phyloP scores from a whole-genome alignment of 768 basidiomycete genomes.

The Boletus pseudopeckii region DNA sequence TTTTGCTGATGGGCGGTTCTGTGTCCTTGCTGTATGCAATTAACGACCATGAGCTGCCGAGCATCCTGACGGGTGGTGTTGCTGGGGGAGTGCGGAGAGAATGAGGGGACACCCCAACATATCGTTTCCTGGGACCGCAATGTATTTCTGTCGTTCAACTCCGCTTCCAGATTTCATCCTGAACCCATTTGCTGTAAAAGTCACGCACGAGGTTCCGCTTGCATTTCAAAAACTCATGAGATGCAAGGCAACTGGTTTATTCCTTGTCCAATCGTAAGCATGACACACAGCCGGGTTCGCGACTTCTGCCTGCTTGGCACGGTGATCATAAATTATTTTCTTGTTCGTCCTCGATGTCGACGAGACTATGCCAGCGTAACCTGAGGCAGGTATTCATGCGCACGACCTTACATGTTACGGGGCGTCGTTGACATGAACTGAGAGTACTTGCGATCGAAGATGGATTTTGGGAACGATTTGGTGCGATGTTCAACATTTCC shows the following conservation, averaged over 20 bases:
- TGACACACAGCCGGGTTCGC: too few relatives aligned
- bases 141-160: conserved; percentile 3
- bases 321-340: too few relatives aligned
- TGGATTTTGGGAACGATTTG: too few relatives aligned
- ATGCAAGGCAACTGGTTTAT: background rate
- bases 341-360: too few relatives aligned
- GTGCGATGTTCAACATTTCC: too few relatives aligned
- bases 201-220: background rate
- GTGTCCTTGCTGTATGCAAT: conserved; percentile 62
- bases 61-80: conserved; percentile 64
- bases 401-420: too few relatives aligned
- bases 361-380: too few relatives aligned
- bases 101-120: conserved; percentile 20
- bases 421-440: too few relatives aligned
- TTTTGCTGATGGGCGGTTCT: conserved; percentile 65
- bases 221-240: background rate
- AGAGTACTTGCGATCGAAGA: too few relatives aligned
- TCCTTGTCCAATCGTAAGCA: background rate
- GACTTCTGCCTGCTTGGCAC: too few relatives aligned
- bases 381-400: too few relatives aligned
- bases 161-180: background rate
- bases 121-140: background rate
- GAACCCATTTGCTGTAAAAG: background rate
- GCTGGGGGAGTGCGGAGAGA: conserved; percentile 50
- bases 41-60: conserved; percentile 64